Conservation (phyloP, 1,284 basidiomycete species). For the Microbotryum intermedium region DNA sequence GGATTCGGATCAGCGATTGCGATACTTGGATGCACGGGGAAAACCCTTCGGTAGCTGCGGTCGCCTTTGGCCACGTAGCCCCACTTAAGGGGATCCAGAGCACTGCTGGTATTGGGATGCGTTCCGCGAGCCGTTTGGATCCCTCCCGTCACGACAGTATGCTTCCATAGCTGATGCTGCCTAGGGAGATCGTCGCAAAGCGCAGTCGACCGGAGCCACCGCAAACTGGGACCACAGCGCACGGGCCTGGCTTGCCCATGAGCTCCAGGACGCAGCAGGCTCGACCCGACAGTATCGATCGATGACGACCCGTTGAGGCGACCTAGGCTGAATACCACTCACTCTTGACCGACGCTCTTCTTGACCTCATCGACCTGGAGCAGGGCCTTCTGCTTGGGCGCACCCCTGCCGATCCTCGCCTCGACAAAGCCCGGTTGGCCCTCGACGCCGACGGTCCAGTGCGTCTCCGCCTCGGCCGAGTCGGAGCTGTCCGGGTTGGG, state of each 20-base stretch:
- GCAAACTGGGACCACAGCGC: too few relatives aligned
- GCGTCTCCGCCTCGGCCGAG: slow-evolving; percentile 55
- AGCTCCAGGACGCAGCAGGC: neutral
- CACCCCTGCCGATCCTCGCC: slow-evolving; percentile 46
- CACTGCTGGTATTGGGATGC: too few relatives aligned
- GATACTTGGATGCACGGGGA: neutral
- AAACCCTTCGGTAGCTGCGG: neutral
- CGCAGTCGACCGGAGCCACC: too few relatives aligned
- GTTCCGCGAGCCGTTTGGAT: too few relatives aligned
- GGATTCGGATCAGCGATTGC: neutral
- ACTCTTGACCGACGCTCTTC: neutral
- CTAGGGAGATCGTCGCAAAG: too few relatives aligned
- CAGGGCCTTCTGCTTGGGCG: slow-evolving; percentile 47
- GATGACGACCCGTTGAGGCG: neutral
- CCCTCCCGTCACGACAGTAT: too few relatives aligned
- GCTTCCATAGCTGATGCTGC: too few relatives aligned
- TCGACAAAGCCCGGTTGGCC: slow-evolving; percentile 55
- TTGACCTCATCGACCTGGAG: slow-evolving; percentile 2
- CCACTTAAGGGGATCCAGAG: neutral
- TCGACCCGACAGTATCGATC: neutral
- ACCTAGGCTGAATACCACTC: neutral
- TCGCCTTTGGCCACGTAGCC: neutral
- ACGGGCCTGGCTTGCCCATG: too few relatives aligned
- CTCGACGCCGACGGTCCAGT: slow-evolving; percentile 66
- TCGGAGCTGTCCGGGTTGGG: slow-evolving; percentile 40